These are phyloP conservation scores for Saccharomyces cerevisiae DNA, from an alignment of 805 yeast species.

Conservation along the genomic window DNA sequence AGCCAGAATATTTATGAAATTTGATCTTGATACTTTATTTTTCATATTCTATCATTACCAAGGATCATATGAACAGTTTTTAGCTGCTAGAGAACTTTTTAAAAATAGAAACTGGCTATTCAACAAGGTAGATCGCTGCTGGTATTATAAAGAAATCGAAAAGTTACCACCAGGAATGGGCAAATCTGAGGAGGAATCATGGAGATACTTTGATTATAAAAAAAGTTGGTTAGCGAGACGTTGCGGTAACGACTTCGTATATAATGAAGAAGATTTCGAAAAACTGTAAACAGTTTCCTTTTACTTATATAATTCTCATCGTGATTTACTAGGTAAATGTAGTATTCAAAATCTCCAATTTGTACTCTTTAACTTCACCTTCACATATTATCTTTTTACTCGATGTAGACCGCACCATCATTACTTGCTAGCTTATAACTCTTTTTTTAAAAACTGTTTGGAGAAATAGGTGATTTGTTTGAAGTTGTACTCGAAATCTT, in stretches of 20 bases:
- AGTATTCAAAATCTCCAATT: neutral
- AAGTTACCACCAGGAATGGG: constrained; percentile 77
- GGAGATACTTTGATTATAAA: constrained; percentile 83
- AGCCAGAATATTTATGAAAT: constrained; percentile 57
- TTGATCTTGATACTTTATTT: constrained; percentile 81
- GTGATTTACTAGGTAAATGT: neutral
- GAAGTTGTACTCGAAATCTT: constrained; percentile 76
- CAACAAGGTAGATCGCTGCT: constrained; percentile 31
- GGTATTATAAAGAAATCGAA: constrained; percentile 55
- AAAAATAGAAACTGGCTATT: constrained; percentile 73
- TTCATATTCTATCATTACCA: constrained; percentile 82
- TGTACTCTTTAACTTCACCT: neutral
- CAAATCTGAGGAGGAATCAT: constrained; percentile 40
- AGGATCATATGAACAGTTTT: constrained; percentile 60
- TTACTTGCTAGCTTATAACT: constrained; percentile 20
- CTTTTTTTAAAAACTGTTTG: constrained; percentile 54
- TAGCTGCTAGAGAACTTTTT: constrained; percentile 73
- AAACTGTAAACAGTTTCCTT: constrained; percentile 6
- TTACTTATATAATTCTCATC: neutral
- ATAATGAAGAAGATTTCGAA: constrained; percentile 45
- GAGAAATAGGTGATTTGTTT: constrained; percentile 69
- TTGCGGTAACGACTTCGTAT: constrained; percentile 26
- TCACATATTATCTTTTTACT: neutral
- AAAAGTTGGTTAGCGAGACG: constrained; percentile 58
- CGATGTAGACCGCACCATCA: neutral